Evolutionary conservation across 495 filamentous ascomycete species (phyloP).

Genomic region (Neurospora sp.): DNA sequence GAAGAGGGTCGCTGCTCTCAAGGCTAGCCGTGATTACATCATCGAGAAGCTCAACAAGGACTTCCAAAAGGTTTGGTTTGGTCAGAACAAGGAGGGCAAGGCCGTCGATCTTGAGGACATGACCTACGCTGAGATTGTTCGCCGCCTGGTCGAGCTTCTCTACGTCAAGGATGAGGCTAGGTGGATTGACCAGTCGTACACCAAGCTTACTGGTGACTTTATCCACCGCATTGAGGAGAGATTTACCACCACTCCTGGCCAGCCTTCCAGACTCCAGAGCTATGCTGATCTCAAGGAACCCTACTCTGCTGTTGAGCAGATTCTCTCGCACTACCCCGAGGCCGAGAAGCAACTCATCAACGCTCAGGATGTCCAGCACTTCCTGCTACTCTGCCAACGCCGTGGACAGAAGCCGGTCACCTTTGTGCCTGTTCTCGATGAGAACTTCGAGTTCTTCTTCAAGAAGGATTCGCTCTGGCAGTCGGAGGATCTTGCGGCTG

Average conservation of each 20-base stretch:
- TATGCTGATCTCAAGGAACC: slow-evolving; percentile 82
- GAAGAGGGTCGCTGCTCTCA: slow-evolving; percentile 82
- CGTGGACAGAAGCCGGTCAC: slow-evolving; percentile 93
- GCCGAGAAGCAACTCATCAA: slow-evolving; percentile 87
- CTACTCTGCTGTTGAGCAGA: slow-evolving; percentile 61
- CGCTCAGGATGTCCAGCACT: slow-evolving; percentile 94
- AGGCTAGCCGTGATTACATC: slow-evolving; percentile 88
- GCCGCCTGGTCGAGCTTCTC: slow-evolving; percentile 91
- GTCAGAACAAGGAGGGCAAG: slow-evolving; percentile 70
- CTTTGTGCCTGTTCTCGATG: slow-evolving; percentile 87
- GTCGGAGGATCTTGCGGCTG: slow-evolving; percentile 91
- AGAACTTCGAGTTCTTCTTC: slow-evolving; percentile 96
- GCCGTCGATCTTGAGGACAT: slow-evolving; percentile 94
- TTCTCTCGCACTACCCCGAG: slow-evolving; percentile 75
- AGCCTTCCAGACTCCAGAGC: slow-evolving; percentile 60
- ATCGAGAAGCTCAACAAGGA: slow-evolving; percentile 97
- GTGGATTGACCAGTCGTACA: slow-evolving; percentile 86
- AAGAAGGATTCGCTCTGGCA: slow-evolving; percentile 99
- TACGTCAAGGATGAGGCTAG: slow-evolving; percentile 87
- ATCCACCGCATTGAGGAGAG: slow-evolving; percentile 93
- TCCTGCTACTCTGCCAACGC: slow-evolving; percentile 84
- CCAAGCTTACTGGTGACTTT: slow-evolving; percentile 80
- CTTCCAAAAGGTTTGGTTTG: slow-evolving; percentile 99
- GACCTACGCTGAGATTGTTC: slow-evolving; percentile 90
- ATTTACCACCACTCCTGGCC: slow-evolving; percentile 57